Percentiles rank a stretch among this genome's conserved stretches.
These are phyloP conservation scores for Glycine soja DNA, from an alignment of 306 rosid genomes.

Conservation along the genomic window DNA sequence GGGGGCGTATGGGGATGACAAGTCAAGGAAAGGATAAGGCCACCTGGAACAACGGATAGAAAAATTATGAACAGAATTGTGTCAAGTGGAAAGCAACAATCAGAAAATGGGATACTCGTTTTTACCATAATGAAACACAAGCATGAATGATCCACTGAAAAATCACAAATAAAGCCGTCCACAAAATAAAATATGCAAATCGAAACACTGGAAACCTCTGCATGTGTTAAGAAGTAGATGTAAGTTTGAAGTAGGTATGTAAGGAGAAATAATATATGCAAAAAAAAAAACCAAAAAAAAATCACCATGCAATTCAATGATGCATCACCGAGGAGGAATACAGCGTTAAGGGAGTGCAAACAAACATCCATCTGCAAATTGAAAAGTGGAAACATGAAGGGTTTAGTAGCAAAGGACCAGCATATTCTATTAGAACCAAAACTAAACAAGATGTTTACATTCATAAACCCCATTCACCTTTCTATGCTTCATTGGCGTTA, in stretches of 20 bases:
- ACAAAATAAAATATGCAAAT: constrained; percentile 76
- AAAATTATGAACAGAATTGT: constrained; percentile 21
- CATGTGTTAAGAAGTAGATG: constrained; percentile 43
- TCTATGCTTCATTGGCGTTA: not conserved
- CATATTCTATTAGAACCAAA: constrained; percentile 18
- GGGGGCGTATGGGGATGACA: constrained; percentile 82
- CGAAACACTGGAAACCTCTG: constrained; percentile 94
- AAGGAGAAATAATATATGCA: constrained; percentile 1
- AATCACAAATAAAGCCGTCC: constrained; percentile 76
- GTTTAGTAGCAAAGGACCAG: not conserved
- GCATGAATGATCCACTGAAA: constrained; percentile 88
- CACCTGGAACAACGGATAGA: constrained; percentile 63
- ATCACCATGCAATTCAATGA: constrained; percentile 82
- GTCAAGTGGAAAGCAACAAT: constrained; percentile 20
- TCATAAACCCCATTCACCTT: not conserved
- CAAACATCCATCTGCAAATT: constrained; percentile 68
- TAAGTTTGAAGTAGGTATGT: constrained; percentile 26
- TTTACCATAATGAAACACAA: constrained; percentile 67
- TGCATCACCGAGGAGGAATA: constrained; percentile 82
- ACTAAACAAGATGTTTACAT: not conserved
- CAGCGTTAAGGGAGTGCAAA: constrained; percentile 86
- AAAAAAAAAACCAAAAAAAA: not conserved
- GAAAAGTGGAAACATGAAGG: constrained; percentile 40
- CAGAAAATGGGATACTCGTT: constrained; percentile 14
- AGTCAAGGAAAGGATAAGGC: constrained; percentile 93